Percentiles rank a stretch among this genome's conserved stretches.
Conservation (phyloP, 495 filamentous ascomycete genomes). For the Penicillium cosmopolitanum region DNA sequence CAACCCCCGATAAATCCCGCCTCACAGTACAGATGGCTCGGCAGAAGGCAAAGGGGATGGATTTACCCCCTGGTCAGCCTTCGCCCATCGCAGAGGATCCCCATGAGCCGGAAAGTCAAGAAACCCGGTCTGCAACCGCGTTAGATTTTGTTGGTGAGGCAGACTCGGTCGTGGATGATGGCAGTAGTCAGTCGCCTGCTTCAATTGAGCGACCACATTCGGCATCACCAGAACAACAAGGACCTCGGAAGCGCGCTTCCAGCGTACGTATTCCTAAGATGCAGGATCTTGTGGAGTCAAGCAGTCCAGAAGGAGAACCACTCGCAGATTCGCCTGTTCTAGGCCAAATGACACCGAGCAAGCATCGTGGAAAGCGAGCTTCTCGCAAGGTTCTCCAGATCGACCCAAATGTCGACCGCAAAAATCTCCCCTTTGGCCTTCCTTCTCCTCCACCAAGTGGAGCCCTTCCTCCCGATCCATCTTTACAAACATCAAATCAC, state of each 20-base stretch:
- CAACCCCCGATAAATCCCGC: slow-evolving; percentile 11
- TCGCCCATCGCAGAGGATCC: slow-evolving; percentile 23
- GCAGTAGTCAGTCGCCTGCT: slow-evolving; percentile 11
- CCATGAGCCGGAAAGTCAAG: slow-evolving; percentile 10
- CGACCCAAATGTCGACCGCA: slow-evolving; percentile 21
- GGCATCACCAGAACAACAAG: slow-evolving; percentile 15
- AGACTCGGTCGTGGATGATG: slow-evolving; percentile 19
- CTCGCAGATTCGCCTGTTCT: slow-evolving; percentile 32
- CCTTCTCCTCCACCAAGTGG: slow-evolving; percentile 38
- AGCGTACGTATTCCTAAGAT: slow-evolving; percentile 25
- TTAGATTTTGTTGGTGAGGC: slow-evolving; percentile 14
- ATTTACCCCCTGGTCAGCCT: slow-evolving; percentile 20
- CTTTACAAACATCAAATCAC: slow-evolving; percentile 16
- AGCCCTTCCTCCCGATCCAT: slow-evolving; percentile 31
- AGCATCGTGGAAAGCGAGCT: slow-evolving; percentile 18
- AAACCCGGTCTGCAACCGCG: slow-evolving; percentile 14
- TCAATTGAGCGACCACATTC: slow-evolving; percentile 24
- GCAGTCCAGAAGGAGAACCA: slow-evolving; percentile 10
- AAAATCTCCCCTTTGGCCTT: slow-evolving; percentile 34
- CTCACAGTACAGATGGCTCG: slow-evolving; percentile 9
- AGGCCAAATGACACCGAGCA: slow-evolving; percentile 13
- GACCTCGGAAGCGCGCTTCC: slow-evolving; percentile 19
- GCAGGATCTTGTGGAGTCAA: slow-evolving; percentile 13
- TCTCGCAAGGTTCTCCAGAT: slow-evolving; percentile 20
- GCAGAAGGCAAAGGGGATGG: slow-evolving; percentile 6